Base-by-base conservation (phyloP, 2,329 filamentous ascomycete genomes). In the Knufia fluminis region DNA sequence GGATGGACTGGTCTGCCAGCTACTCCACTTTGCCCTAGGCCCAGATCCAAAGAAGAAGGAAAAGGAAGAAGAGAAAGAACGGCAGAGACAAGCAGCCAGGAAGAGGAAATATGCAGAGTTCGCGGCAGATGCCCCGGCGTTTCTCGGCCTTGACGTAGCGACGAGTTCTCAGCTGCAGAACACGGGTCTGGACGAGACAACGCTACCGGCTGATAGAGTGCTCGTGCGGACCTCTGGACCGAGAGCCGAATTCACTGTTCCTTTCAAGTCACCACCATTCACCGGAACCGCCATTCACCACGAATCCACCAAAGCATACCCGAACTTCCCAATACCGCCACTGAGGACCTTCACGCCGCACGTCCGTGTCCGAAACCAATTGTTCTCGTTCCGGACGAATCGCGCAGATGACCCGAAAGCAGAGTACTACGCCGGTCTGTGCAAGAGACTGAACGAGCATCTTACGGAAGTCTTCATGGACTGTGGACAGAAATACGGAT, bases 21-120 rank as follows among this genome's bases (percentile, higher is more conserved):
- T 46, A 26, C 4, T 46, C 3, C 44, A 46, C 20, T 46, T 46
- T 22, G 44, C 44, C 3, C 44, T 46, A 36, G 44, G 44, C 9
- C 44, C 44, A 3, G 31, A n/a, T 16, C 31, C 44, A 16, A 32
- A 28, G 23, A 16, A 31, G 12, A 44, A 26, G 20, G 19, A 22
- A 17, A 38, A 38, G 6, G 14, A 38, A 38, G 35, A 17, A 38
- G 22, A 12, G 38, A 4, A 23, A 41, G 38, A 24, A 41, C 3
- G 8, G 22, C n/a, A 41, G 9, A 17, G 38, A 10, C 9, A 24
- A 23, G 44, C 22, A 6, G 33, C 19, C 3, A 46, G 14, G 14
- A 45, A 45, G 44, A 22, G 44, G 32, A 46, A 38, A 24, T 28
- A 4, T 26, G 19, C 6, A 16, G 42, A 32, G 24, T 45, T 32